These are phyloP conservation scores for Rhodotorula glutinis DNA, from an alignment of 1,284 basidiomycete genomes.

Conservation along the genomic window DNA sequence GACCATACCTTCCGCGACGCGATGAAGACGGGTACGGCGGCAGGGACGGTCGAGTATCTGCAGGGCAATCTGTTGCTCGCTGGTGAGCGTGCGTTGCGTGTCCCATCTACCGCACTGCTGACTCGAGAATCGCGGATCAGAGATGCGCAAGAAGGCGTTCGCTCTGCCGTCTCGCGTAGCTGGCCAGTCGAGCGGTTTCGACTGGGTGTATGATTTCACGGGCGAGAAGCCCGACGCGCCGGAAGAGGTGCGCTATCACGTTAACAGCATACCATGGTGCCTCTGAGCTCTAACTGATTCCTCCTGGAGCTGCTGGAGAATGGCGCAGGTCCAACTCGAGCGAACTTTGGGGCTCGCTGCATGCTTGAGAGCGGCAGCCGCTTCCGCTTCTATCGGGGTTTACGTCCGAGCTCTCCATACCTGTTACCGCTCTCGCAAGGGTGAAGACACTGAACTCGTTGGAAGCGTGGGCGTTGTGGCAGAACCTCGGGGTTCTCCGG, in stretches of 20 bases:
- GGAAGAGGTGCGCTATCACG: conserved; percentile 25
- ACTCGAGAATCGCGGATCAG: neutral
- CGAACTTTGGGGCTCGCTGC: conserved; percentile 32
- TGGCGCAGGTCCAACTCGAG: conserved; percentile 33
- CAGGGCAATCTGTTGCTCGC: conserved; percentile 30
- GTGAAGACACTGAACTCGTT: conserved; percentile 28
- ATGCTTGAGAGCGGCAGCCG: conserved; percentile 19
- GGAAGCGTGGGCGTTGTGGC: neutral
- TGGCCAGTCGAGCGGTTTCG: conserved; percentile 23
- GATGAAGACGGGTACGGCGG: conserved; percentile 7
- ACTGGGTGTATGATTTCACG: conserved; percentile 30
- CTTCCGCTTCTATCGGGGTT: conserved; percentile 6
- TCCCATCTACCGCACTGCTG: neutral
- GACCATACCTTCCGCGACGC: conserved; percentile 5
- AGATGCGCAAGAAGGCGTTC: conserved; percentile 22
- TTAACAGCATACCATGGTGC: too few relatives aligned
- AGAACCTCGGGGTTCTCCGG: conserved; percentile 31
- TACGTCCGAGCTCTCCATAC: conserved; percentile 23
- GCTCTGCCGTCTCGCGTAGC: conserved; percentile 17
- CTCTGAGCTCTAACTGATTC: too few relatives aligned
- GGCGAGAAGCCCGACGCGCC: conserved; percentile 25
- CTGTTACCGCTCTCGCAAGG: conserved; percentile 17
- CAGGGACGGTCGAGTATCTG: conserved; percentile 19
- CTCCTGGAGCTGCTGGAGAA: too few relatives aligned
- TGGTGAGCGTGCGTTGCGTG: neutral